A percentile compares a stretch with the other conserved stretches of the same genome.
phyloP scores from a whole-genome alignment of 179 eudicot species.

The Camellia oleifera region DNA sequence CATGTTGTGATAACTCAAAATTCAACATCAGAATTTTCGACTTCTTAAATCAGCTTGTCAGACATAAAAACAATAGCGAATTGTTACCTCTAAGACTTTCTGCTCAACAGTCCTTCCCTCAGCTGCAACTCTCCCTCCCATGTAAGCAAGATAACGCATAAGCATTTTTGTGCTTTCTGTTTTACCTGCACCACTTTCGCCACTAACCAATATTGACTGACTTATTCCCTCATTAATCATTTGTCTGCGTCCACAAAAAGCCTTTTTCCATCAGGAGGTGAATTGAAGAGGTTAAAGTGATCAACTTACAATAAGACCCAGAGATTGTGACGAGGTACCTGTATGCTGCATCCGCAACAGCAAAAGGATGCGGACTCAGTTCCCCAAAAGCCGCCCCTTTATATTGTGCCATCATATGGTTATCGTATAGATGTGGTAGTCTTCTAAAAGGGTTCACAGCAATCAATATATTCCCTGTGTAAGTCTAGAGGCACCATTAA shows the following conservation, averaged over 20 bases:
- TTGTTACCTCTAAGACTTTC: slow-evolving; percentile 81
- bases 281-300: background rate
- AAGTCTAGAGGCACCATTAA: slow-evolving; percentile 59
- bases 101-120: slow-evolving; percentile 94
- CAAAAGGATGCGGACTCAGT: slow-evolving; percentile 96
- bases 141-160: slow-evolving; percentile 97
- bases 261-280: slow-evolving; percentile 7
- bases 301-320: slow-evolving; percentile 14
- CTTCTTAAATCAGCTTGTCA: slow-evolving; percentile 4
- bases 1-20: slow-evolving; percentile 6
- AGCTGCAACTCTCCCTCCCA: slow-evolving; percentile 87
- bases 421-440: slow-evolving; percentile 87
- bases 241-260: slow-evolving; percentile 49
- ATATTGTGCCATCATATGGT: slow-evolving; percentile 98
- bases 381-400: slow-evolving; percentile 95
- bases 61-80: background rate
- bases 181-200: slow-evolving; percentile 99
- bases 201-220: slow-evolving; percentile 95
- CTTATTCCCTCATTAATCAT: slow-evolving; percentile 93
- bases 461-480: slow-evolving; percentile 90
- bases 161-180: slow-evolving; percentile 94
- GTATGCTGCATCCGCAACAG: slow-evolving; percentile 94
- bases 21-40: background rate
- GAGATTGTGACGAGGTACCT: slow-evolving; percentile 34
- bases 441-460: slow-evolving; percentile 92